Evolutionary conservation across 2,329 filamentous ascomycete genomes (phyloP).

Genomic region (Rutstroemia sp.): DNA sequence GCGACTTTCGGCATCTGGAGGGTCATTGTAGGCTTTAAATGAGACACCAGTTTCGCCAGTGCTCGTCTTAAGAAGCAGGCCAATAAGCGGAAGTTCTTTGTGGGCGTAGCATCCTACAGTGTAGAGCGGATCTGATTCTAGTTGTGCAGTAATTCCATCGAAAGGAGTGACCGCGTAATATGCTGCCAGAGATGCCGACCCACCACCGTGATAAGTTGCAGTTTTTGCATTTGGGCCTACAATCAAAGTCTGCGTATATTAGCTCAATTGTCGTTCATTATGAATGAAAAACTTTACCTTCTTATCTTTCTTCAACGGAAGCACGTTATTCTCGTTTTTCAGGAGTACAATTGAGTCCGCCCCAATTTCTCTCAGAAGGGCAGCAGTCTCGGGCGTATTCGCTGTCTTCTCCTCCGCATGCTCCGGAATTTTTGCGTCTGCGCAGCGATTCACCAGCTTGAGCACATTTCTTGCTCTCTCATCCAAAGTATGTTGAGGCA

Average conservation of each 20-base stretch:
- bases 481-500: conserved; percentile 20
- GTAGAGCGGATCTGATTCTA: conserved; percentile 32
- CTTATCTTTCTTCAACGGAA: conserved; percentile 41
- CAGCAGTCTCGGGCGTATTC: conserved; percentile 29
- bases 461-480: conserved; percentile 18
- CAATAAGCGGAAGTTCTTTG: conserved; percentile 44
- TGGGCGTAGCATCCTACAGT: conserved; percentile 56
- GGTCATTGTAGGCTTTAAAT: conserved; percentile 57
- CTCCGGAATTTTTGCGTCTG: conserved; percentile 26
- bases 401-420: conserved; percentile 23
- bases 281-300: conserved; percentile 43
- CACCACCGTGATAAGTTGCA: conserved; percentile 53
- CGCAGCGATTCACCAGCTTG: conserved; percentile 29
- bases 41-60: conserved; percentile 50
- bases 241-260: conserved; percentile 37
- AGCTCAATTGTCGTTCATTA: conserved; percentile 34
- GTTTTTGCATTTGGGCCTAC: conserved; percentile 52
- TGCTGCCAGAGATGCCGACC: conserved; percentile 51
- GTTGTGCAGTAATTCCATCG: conserved; percentile 48
- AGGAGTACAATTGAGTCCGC: conserved; percentile 55
- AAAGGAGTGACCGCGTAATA: conserved; percentile 68
- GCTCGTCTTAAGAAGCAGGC: conserved; percentile 41
- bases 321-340: conserved; percentile 50
- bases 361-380: conserved; percentile 48
- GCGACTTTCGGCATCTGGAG: conserved; percentile 40